Percentiles rank a stretch among this genome's conserved stretches.
Conservation (phyloP, 371 early-diverging fungal genomes). For the Circinella minor region DNA sequence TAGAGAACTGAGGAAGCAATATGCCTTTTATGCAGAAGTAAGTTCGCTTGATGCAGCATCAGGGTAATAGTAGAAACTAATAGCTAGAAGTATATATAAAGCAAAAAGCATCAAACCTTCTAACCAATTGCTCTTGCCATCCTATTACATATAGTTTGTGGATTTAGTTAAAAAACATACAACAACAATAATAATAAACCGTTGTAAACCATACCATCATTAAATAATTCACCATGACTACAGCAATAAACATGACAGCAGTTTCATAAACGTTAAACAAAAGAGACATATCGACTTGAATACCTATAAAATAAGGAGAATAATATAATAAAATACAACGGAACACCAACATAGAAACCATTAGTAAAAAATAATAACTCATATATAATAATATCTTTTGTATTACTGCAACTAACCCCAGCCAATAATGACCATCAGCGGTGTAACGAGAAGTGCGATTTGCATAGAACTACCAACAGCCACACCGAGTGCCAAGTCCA, state of each 20-base stretch:
- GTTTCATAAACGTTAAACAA: slow-evolving; percentile 85
- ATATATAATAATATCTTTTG: too few species aligned
- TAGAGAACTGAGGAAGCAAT: too few species aligned
- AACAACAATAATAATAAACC: background rate
- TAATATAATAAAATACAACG: too few species aligned
- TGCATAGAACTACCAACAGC: slow-evolving; percentile 93
- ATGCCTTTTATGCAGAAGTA: background rate
- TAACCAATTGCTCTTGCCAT: slow-evolving; percentile 84
- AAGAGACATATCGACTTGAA: slow-evolving; percentile 75
- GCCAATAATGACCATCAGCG: slow-evolving; percentile 84
- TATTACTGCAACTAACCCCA: slow-evolving; percentile 65
- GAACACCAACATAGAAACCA: too few species aligned
- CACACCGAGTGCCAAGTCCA: slow-evolving; percentile 86
- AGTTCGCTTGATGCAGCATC: slow-evolving; percentile 24
- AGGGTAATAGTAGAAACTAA: slow-evolving; percentile 78
- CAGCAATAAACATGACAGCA: slow-evolving; percentile 79
- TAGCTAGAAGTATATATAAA: slow-evolving; percentile 75
- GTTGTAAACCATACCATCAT: slow-evolving; percentile 50
- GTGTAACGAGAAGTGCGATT: slow-evolving; percentile 88
- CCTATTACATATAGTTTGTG: slow-evolving; percentile 30
- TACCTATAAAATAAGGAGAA: slow-evolving; percentile 12
- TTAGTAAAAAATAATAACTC: too few species aligned
- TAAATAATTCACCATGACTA: slow-evolving; percentile 83
- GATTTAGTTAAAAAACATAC: slow-evolving; percentile 18
- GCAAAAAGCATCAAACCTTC: slow-evolving; percentile 82